These are phyloP conservation scores for Olyra latifolia DNA, from an alignment of 176 grass and related monocot genomes.

Conservation along the genomic window DNA sequence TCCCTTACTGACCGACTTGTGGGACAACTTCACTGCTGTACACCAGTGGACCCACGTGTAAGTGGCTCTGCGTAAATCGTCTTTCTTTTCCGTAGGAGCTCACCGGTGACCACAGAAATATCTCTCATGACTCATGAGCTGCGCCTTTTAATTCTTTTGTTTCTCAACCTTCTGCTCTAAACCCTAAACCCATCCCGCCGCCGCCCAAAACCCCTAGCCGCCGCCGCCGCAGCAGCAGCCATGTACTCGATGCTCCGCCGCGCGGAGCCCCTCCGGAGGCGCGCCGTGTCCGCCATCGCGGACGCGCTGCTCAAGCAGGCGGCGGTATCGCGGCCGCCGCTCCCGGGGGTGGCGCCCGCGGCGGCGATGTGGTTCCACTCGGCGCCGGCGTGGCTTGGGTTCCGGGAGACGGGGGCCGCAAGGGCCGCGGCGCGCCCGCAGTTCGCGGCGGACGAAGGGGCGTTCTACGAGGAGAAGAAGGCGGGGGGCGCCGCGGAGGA, in stretches of 20 bases:
- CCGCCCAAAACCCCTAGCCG: conserved; percentile 33
- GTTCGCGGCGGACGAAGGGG: conserved; percentile 62
- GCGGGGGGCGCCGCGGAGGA: conserved; percentile 27
- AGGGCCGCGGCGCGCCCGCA: conserved; percentile 34
- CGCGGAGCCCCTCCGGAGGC: conserved; percentile 43
- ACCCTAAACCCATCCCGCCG: conserved; percentile 48
- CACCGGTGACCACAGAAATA: conserved; percentile 18
- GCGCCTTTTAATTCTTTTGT: conserved; percentile 29
- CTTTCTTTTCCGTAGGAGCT: neutral
- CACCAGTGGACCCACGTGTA: rapidly evolving
- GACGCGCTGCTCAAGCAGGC: neutral
- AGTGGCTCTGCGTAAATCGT: neutral
- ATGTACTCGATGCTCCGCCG: conserved; percentile 56
- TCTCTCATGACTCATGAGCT: neutral
- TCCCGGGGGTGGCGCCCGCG: neutral
- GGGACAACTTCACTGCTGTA: rapidly evolving
- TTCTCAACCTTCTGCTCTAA: neutral
- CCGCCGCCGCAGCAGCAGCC: conserved; percentile 28
- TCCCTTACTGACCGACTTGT: rapidly evolving
- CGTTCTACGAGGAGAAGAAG: conserved; percentile 38
- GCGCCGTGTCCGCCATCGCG: conserved; percentile 10
- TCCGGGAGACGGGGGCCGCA: conserved; percentile 42
- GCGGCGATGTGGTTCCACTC: conserved; percentile 48
- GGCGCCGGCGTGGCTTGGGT: conserved; percentile 47
- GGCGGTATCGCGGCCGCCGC: neutral